These are phyloP conservation scores for Pisolithus microcarpus DNA, from an alignment of 768 basidiomycete species.

Conservation along the genomic window DNA sequence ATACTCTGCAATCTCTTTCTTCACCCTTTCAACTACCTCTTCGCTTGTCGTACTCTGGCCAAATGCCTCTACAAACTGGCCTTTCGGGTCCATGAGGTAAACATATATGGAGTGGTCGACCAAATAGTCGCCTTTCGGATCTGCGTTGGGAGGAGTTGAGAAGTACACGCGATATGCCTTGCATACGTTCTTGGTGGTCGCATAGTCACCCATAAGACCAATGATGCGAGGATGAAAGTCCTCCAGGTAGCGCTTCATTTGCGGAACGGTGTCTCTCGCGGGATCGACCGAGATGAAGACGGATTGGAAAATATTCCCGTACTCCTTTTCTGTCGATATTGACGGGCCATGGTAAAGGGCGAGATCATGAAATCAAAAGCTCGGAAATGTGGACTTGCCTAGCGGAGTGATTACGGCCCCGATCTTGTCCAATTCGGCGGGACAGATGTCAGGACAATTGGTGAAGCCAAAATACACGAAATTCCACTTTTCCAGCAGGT, in stretches of 20 bases:
- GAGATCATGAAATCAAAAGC: background rate
- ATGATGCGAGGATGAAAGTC: constrained; percentile 92
- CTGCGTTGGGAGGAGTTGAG: constrained; percentile 85
- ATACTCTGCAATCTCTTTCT: constrained; percentile 43
- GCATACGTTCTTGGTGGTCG: constrained; percentile 78
- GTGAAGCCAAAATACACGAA: constrained; percentile 98
- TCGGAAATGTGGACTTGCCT: constrained; percentile 39
- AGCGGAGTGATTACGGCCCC: constrained; percentile 64
- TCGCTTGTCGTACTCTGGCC: constrained; percentile 71
- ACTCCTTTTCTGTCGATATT: constrained; percentile 50
- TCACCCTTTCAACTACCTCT: constrained; percentile 59
- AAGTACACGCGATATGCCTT: constrained; percentile 98
- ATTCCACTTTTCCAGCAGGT: constrained; percentile 87
- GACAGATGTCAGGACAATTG: constrained; percentile 98
- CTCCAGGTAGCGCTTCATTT: constrained; percentile 55
- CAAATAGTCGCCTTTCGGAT: constrained; percentile 88
- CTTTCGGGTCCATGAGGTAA: constrained; percentile 95
- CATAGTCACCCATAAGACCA: constrained; percentile 85
- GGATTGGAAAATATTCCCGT: constrained; percentile 72
- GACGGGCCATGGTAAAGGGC: background rate
- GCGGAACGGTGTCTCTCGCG: constrained; percentile 67
- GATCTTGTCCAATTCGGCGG: constrained; percentile 96
- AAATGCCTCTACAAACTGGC: constrained; percentile 94
- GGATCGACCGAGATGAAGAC: constrained; percentile 97
- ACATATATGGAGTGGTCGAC: constrained; percentile 97